A percentile compares a stretch with the other conserved stretches of the same genome.
Evolutionary conservation across 2,329 filamentous ascomycete species (phyloP).

Genomic region (Sporothrix luriei): DNA sequence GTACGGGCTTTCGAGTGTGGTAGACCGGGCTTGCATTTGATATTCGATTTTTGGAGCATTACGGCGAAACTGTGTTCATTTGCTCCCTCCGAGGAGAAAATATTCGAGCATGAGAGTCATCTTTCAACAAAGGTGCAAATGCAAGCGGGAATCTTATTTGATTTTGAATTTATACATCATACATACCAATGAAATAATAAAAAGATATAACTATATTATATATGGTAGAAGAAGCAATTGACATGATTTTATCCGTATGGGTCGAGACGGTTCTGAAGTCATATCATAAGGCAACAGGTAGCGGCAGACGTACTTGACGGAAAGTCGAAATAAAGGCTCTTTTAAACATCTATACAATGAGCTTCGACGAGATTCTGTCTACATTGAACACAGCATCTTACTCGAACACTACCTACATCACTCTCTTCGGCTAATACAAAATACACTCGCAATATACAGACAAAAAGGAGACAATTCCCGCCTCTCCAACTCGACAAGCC

Average conservation of each 20-base stretch:
- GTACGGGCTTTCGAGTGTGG: not conserved
- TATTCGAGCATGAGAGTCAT: conserved; percentile 23
- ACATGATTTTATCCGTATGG: too few species aligned
- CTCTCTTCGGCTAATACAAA: not conserved
- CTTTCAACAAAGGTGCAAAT: conserved; percentile 37
- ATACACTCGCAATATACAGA: conserved; percentile 14
- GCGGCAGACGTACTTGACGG: not conserved
- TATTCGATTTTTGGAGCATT: conserved; percentile 26
- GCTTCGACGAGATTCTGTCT: not conserved
- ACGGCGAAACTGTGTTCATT: conserved; percentile 29
- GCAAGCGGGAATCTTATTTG: not conserved
- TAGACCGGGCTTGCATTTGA: conserved; percentile 23
- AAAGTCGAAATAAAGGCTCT: not conserved
- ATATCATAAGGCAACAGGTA: too few species aligned
- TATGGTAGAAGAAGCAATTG: too few species aligned
- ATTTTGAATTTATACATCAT: not conserved
- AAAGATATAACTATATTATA: not conserved
- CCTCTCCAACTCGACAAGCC: not conserved
- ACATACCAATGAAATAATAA: not conserved
- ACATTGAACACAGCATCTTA: not conserved
- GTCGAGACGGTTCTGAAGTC: too few species aligned
- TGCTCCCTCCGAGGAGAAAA: not conserved
- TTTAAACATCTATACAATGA: not conserved
- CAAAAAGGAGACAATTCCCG: not conserved
- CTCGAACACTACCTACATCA: not conserved